phyloP scores from a whole-genome alignment of 371 early-diverging fungal species.

The Lichtheimia hyalospora region DNA sequence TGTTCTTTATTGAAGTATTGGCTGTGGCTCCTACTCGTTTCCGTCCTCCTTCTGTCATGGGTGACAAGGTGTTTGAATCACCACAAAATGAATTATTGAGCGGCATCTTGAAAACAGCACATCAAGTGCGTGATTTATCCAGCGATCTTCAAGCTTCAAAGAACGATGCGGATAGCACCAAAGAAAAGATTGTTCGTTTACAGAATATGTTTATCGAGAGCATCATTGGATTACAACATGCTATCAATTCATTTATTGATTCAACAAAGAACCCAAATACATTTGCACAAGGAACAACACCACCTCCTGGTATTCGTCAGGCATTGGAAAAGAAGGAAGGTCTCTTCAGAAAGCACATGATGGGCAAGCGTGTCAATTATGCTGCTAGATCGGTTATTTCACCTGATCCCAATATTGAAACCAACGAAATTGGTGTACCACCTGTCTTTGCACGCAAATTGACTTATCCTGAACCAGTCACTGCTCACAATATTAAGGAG shows the following conservation, averaged over 20 bases:
- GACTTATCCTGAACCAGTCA: constrained; percentile 99
- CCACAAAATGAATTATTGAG: constrained; percentile 90
- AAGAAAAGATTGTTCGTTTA: constrained; percentile 35
- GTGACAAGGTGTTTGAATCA: constrained; percentile 91
- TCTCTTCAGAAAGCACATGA: constrained; percentile 99
- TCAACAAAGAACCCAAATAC: constrained; percentile 75
- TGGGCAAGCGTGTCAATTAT: constrained; percentile 99
- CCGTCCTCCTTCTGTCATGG: constrained; percentile 92
- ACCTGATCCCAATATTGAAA: constrained; percentile 99
- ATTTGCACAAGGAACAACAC: constrained; percentile 52
- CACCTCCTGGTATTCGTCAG: constrained; percentile 93
- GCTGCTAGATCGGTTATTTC: constrained; percentile 99
- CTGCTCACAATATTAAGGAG: constrained; percentile 91
- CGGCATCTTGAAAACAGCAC: constrained; percentile 83
- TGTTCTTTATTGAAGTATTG: constrained; percentile 96
- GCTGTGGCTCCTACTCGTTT: constrained; percentile 96
- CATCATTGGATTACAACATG: constrained; percentile 88
- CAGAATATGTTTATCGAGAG: constrained; percentile 62
- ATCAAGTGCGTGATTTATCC: constrained; percentile 64
- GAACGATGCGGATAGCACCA: constrained; percentile 38
- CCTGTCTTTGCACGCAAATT: constrained; percentile 96
- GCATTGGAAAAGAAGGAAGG: constrained; percentile 99
- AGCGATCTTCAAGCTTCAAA: constrained; percentile 35
- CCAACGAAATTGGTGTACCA: constrained; percentile 98
- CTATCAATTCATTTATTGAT: constrained; percentile 94